Evolutionary conservation across 2,329 filamentous ascomycete genomes (phyloP).

Genomic region (Ophiosphaerella narmari): DNA sequence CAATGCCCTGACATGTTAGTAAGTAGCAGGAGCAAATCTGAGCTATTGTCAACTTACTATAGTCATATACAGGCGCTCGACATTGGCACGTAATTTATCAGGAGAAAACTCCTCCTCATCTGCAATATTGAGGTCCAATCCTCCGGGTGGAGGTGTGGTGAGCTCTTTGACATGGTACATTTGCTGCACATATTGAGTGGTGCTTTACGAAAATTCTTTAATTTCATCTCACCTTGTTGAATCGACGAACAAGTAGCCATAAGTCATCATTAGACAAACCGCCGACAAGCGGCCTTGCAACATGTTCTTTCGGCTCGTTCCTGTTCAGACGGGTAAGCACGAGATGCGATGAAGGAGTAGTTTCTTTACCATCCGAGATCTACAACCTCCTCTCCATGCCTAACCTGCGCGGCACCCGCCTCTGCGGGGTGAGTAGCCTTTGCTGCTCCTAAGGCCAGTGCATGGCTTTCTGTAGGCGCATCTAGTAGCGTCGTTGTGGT

Average conservation of each 20-base stretch:
- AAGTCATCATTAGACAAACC: slow-evolving; percentile 73
- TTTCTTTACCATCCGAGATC: slow-evolving; percentile 63
- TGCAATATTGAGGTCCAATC: slow-evolving; percentile 78
- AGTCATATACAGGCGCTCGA: slow-evolving; percentile 83
- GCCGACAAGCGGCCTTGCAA: slow-evolving; percentile 65
- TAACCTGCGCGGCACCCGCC: slow-evolving; percentile 52
- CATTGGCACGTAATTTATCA: slow-evolving; percentile 76
- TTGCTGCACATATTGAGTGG: slow-evolving; percentile 52
- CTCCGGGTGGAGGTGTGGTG: slow-evolving; percentile 63
- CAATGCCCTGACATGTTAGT: slow-evolving; percentile 55
- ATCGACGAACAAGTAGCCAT: slow-evolving; percentile 72
- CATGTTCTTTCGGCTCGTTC: slow-evolving; percentile 63
- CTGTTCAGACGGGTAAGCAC: too few species aligned
- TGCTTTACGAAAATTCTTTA: background rate
- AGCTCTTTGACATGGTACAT: slow-evolving; percentile 74
- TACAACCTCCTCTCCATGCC: slow-evolving; percentile 59
- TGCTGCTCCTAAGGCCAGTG: slow-evolving; percentile 48
- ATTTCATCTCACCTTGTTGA: slow-evolving; percentile 65
- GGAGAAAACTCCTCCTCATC: slow-evolving; percentile 85
- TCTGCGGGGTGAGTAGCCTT: slow-evolving; percentile 43
- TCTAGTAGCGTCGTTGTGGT: slow-evolving; percentile 44
- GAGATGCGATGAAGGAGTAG: too few species aligned
- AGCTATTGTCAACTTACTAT: slow-evolving; percentile 50
- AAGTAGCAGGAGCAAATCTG: background rate
- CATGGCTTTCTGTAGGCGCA: slow-evolving; percentile 53